Evolutionary conservation across 495 filamentous ascomycete genomes (phyloP), one percentile per base, ranked within the genome.

Genomic region (Trichoderma asperelloides): DNA sequence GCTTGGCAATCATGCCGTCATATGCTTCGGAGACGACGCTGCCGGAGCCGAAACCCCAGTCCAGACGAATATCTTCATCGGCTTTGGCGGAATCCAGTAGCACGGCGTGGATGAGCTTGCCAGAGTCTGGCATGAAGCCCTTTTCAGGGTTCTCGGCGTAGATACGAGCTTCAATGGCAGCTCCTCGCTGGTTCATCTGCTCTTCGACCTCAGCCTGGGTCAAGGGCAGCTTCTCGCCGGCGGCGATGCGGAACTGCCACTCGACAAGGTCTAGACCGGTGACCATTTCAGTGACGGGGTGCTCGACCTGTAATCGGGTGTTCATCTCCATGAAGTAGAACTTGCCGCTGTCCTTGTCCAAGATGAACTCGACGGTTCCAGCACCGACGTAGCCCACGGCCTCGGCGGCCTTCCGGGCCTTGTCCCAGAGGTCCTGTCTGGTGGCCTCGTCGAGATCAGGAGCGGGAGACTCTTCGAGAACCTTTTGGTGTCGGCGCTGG

Each of bases 321-420:
- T 98, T 98, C 95, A 98, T 98, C 78, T 98, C 95, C 95, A 98
- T 98, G 78, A 99, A 99, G 81, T 91, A 99, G 77, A 98, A 98
- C 57, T 93, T 84, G 9, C 89, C 91, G 0, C 88, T 89, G 68
- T 97, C 96, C 71, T 95, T 96, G 80, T 99, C 96, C 67, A 99
- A 93, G 68, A 99, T 99, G 76, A 97, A 98, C 74, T 99, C 95
- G 7, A 99, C 95, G 0, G 95, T 99, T 3, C 95, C 95, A 25
- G 95, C 95, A 25, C 95, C 96, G 72, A 96, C 91, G 72, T 99
- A 99, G 16, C 91, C 91, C 16, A 98, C 96, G 2, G 95, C 94
- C 57, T 92, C 76, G 1, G 95, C 95, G 16, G 95, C 96, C 13
- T 89, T 87, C 70, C 93, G 80, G 4, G 95, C 95, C 78, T 98